These are phyloP conservation scores for Casuarina glauca DNA, from an alignment of 306 rosid species.

Conservation along the genomic window DNA sequence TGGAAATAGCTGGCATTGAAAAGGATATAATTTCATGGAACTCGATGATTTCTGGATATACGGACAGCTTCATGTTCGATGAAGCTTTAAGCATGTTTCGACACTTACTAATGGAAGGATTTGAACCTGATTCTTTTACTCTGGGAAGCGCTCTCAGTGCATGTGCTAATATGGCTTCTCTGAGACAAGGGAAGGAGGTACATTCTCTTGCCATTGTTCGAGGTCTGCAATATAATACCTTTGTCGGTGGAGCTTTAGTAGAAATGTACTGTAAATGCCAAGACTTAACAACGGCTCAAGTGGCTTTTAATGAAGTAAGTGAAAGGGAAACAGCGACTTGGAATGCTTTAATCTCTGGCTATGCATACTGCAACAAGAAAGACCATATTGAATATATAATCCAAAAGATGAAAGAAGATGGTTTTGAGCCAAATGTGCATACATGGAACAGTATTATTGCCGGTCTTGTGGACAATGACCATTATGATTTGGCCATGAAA, in stretches of 20 bases:
- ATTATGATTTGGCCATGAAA: conserved; percentile 39
- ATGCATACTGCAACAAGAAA: conserved; percentile 31
- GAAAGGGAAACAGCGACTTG: conserved; percentile 57
- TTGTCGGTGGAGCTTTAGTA: conserved; percentile 65
- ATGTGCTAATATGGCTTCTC: conserved; percentile 43
- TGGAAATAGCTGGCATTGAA: conserved; percentile 31
- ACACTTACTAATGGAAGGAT: conserved; percentile 39
- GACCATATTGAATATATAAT: conserved; percentile 37
- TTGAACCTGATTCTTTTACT: conserved; percentile 53
- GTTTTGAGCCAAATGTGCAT: conserved; percentile 50
- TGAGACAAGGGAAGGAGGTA: conserved; percentile 44
- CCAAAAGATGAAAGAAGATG: conserved; percentile 42
- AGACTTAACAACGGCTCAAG: conserved; percentile 41
- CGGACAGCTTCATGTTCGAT: conserved; percentile 30
- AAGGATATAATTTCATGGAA: conserved; percentile 53
- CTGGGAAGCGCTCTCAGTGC: conserved; percentile 52
- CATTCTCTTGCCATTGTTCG: conserved; percentile 45
- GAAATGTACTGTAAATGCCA: conserved; percentile 54
- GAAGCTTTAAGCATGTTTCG: conserved; percentile 43
- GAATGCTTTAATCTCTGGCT: conserved; percentile 56
- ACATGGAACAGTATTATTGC: conserved; percentile 51
- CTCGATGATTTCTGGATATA: conserved; percentile 55
- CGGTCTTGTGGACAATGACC: conserved; percentile 42
- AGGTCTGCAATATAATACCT: conserved; percentile 50
- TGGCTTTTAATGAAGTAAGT: conserved; percentile 42